Percentiles rank a stretch among this genome's conserved stretches.
phyloP scores from a whole-genome alignment of 257 asterid species.

The Fraxinus americana region DNA sequence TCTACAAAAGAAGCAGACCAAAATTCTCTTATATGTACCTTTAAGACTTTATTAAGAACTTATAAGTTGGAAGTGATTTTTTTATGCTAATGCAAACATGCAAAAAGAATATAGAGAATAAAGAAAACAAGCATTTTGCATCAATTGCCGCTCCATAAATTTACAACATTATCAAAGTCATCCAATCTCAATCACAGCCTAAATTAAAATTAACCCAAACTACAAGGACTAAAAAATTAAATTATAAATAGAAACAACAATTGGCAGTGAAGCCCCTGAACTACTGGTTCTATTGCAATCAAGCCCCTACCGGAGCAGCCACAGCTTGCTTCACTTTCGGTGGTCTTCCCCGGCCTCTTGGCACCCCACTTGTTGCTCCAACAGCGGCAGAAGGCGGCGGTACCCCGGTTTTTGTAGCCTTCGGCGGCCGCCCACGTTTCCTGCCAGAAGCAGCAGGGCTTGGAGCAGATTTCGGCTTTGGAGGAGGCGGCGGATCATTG shows the following conservation, averaged over 20 bases:
- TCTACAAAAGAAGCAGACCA: too few species aligned
- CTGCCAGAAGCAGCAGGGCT: slow-evolving; percentile 37
- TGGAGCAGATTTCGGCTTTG: slow-evolving; percentile 34
- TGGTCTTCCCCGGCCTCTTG: slow-evolving; percentile 84
- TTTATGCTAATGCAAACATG: slow-evolving; percentile 1
- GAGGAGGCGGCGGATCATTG: slow-evolving; percentile 38
- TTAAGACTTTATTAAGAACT: too few species aligned
- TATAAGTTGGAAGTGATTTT: neutral
- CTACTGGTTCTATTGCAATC: slow-evolving; percentile 26
- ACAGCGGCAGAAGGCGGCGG: slow-evolving; percentile 6
- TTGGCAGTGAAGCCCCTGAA: slow-evolving; percentile 41
- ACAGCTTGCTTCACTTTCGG: slow-evolving; percentile 68
- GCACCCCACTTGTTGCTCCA: slow-evolving; percentile 21
- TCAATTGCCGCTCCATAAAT: slow-evolving; percentile 38
- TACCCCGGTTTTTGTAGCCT: slow-evolving; percentile 26
- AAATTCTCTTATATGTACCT: too few species aligned
- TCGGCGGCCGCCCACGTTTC: slow-evolving; percentile 84
- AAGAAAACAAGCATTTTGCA: neutral
- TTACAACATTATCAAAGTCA: slow-evolving; percentile 34
- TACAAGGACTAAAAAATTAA: slow-evolving; percentile 35
- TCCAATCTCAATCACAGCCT: slow-evolving; percentile 26
- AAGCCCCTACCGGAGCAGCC: slow-evolving; percentile 72
- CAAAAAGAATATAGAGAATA: neutral
- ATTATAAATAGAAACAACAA: slow-evolving; percentile 26
- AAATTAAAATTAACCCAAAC: slow-evolving; percentile 41